Evolutionary conservation across 2,329 filamentous ascomycete species (phyloP).

Genomic region (Stagonosporopsis vannaccii): DNA sequence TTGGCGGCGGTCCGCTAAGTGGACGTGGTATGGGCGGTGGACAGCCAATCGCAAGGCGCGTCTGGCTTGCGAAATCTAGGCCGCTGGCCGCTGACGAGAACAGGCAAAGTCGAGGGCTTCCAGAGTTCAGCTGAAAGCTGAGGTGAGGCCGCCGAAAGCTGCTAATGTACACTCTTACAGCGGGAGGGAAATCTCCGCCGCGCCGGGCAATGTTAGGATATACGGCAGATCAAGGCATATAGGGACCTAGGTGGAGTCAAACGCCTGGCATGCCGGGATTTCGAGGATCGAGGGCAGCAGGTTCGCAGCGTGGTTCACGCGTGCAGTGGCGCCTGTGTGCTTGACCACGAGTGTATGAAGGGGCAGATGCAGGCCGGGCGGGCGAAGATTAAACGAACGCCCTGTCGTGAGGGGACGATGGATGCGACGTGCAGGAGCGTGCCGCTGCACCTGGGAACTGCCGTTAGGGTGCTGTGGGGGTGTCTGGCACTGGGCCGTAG

Average conservation of each 20-base stretch:
- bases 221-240: slow-evolving; percentile 49
- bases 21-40: slow-evolving; percentile 34
- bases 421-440: slow-evolving; percentile 41
- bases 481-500: slow-evolving; percentile 33
- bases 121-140: slow-evolving; percentile 24
- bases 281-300: slow-evolving; percentile 22
- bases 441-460: slow-evolving; percentile 46
- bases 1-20: slow-evolving; percentile 40
- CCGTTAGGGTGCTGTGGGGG: slow-evolving; percentile 45
- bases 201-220: slow-evolving; percentile 45
- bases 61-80: slow-evolving; percentile 28
- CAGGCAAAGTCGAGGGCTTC: slow-evolving; percentile 21
- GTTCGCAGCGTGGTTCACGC: slow-evolving; percentile 48
- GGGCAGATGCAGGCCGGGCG: slow-evolving; percentile 27
- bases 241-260: slow-evolving; percentile 45
- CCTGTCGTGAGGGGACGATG: slow-evolving; percentile 22
- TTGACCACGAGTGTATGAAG: slow-evolving; percentile 32
- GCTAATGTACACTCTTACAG: slow-evolving; percentile 38
- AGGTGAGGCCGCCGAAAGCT: slow-evolving; percentile 28
- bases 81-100: slow-evolving; percentile 20
- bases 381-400: slow-evolving; percentile 33
- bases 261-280: slow-evolving; percentile 43
- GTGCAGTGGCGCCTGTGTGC: slow-evolving; percentile 39
- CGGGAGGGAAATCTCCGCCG: slow-evolving; percentile 46
- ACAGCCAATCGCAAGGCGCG: slow-evolving; percentile 37